Evolutionary conservation across 2,329 filamentous ascomycete species (phyloP).

Genomic region (Curvularia sp.): DNA sequence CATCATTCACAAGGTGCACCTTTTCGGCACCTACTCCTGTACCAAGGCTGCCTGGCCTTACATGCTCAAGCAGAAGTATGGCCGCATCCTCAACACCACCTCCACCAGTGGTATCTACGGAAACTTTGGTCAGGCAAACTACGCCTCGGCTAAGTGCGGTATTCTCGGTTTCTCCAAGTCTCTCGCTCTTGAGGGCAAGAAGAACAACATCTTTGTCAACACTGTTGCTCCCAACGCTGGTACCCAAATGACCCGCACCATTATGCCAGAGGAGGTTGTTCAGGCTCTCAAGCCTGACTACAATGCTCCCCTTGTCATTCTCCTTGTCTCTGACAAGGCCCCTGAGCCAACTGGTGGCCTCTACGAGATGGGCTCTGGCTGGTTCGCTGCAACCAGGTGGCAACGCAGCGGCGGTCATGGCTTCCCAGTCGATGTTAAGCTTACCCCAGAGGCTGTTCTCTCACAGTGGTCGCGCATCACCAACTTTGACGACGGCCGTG

Average conservation of each 20-base stretch:
- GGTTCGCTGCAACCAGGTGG: constrained; percentile 92
- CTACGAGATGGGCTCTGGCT: constrained; percentile 94
- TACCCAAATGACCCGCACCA: constrained; percentile 90
- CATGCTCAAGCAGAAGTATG: constrained; percentile 98
- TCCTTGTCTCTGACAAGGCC: constrained; percentile 85
- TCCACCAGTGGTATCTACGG: constrained; percentile 98
- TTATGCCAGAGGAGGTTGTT: constrained; percentile 96
- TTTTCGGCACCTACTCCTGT: constrained; percentile 93
- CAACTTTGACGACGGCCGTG: constrained; percentile 85
- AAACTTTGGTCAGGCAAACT: constrained; percentile 99
- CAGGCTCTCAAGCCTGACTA: constrained; percentile 99
- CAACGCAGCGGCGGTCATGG: constrained; percentile 87
- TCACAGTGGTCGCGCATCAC: constrained; percentile 70
- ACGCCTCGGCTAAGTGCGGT: constrained; percentile 73
- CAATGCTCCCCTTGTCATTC: constrained; percentile 89
- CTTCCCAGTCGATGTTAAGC: constrained; percentile 83
- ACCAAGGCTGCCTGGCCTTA: constrained; percentile 98
- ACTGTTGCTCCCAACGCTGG: constrained; percentile 97
- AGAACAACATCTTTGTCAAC: constrained; percentile 98
- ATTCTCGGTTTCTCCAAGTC: constrained; percentile 96
- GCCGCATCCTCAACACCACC: constrained; percentile 94
- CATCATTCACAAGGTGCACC: constrained; percentile 88
- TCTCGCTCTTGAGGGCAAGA: constrained; percentile 88
- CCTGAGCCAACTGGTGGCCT: constrained; percentile 86
- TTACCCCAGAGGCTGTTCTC: constrained; percentile 81